phyloP scores from a whole-genome alignment of 768 basidiomycete genomes.

The Gymnopilus junonius region DNA sequence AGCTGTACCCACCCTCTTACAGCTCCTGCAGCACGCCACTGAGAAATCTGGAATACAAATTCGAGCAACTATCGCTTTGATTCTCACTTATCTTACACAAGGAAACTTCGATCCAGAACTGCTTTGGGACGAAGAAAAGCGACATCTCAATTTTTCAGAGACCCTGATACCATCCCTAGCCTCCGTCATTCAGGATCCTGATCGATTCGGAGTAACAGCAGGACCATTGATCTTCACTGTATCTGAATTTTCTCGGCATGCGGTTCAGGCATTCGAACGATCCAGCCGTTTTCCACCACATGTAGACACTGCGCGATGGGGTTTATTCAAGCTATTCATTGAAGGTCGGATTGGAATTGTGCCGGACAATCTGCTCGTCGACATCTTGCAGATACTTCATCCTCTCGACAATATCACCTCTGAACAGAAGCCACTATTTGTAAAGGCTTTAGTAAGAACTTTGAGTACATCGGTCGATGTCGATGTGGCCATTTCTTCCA shows the following conservation, averaged over 20 bases:
- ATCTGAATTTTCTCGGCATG: slow-evolving; percentile 37
- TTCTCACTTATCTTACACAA: slow-evolving; percentile 34
- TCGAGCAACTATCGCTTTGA: slow-evolving; percentile 35
- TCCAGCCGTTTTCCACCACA: slow-evolving; percentile 32
- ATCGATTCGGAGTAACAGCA: slow-evolving; percentile 35
- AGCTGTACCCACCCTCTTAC: slow-evolving; percentile 39
- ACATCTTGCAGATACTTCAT: slow-evolving; percentile 42
- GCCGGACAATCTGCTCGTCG: slow-evolving; percentile 35
- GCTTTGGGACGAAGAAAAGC: slow-evolving; percentile 32
- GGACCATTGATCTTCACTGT: slow-evolving; percentile 35
- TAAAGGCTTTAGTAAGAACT: slow-evolving; percentile 33
- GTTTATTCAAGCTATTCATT: slow-evolving; percentile 41
- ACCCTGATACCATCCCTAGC: slow-evolving; percentile 39
- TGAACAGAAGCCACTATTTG: slow-evolving; percentile 32
- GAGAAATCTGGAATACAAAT: slow-evolving; percentile 31
- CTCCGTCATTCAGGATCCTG: slow-evolving; percentile 33
- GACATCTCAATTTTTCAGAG: slow-evolving; percentile 33
- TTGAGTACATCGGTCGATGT: slow-evolving; percentile 33
- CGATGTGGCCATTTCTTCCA: slow-evolving; percentile 36
- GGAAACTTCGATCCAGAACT: slow-evolving; percentile 27
- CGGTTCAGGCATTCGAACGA: slow-evolving; percentile 32
- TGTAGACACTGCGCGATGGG: slow-evolving; percentile 30
- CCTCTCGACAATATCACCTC: slow-evolving; percentile 30
- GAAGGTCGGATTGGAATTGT: slow-evolving; percentile 37
- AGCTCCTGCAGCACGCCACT: slow-evolving; percentile 34